phyloP scores from a whole-genome alignment of 2,329 filamentous ascomycete genomes.

The Pyricularia sp. region DNA sequence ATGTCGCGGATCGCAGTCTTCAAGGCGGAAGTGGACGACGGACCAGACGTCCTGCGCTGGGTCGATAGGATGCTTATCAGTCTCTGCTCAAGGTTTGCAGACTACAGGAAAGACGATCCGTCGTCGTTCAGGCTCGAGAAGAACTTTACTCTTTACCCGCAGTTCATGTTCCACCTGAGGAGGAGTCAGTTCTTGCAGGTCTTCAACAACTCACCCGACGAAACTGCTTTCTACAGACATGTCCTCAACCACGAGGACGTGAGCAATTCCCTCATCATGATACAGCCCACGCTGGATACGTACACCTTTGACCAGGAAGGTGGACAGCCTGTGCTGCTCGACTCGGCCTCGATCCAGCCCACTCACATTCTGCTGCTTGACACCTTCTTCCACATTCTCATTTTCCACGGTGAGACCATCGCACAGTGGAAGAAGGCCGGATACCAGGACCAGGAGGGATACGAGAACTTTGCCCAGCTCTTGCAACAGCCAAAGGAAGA shows the following conservation, averaged over 20 bases:
- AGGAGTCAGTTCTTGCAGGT: slow-evolving; percentile 96
- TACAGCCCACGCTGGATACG: slow-evolving; percentile 91
- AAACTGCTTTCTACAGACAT: slow-evolving; percentile 97
- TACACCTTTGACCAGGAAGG: slow-evolving; percentile 96
- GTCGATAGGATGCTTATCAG: slow-evolving; percentile 97
- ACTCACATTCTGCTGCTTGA: slow-evolving; percentile 89
- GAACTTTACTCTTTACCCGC: slow-evolving; percentile 97
- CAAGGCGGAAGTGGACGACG: slow-evolving; percentile 96
- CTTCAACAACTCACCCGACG: slow-evolving; percentile 98
- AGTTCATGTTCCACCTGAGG: slow-evolving; percentile 99
- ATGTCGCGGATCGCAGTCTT: slow-evolving; percentile 99
- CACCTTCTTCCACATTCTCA: slow-evolving; percentile 98
- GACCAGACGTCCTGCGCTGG: slow-evolving; percentile 95
- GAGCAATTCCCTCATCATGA: slow-evolving; percentile 95
- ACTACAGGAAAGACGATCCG: slow-evolving; percentile 95
- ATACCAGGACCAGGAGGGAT: slow-evolving; percentile 95
- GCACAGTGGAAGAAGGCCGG: slow-evolving; percentile 97
- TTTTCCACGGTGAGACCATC: slow-evolving; percentile 97
- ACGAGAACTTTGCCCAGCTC: slow-evolving; percentile 84
- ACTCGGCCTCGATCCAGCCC: slow-evolving; percentile 91
- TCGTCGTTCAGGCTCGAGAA: slow-evolving; percentile 95
- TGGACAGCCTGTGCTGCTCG: slow-evolving; percentile 81
- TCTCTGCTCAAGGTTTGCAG: slow-evolving; percentile 89
- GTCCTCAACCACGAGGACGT: slow-evolving; percentile 96
- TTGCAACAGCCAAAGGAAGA: slow-evolving; percentile 94